These are phyloP conservation scores for Diutina neorugosa DNA, from an alignment of 1,139 yeast genomes.

Conservation along the genomic window DNA sequence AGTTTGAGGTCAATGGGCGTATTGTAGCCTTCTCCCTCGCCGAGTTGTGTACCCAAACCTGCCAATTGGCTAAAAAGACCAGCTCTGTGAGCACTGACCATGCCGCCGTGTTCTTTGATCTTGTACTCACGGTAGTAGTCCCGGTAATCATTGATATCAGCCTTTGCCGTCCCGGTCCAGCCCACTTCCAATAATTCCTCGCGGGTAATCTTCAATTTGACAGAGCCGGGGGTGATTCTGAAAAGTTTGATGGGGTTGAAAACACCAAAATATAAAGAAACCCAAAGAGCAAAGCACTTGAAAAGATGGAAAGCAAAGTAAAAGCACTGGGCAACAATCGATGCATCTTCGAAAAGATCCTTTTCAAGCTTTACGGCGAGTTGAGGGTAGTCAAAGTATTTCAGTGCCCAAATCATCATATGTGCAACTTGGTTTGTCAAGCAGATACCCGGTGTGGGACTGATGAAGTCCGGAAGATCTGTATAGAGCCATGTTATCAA, in stretches of 20 bases:
- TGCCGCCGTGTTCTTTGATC: slow-evolving; percentile 63
- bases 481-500: slow-evolving; percentile 74
- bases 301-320: slow-evolving; percentile 63
- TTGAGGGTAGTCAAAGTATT: slow-evolving; percentile 19
- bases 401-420: slow-evolving; percentile 21
- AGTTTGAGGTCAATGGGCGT: slow-evolving; percentile 35
- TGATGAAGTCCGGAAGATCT: slow-evolving; percentile 77
- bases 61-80: slow-evolving; percentile 55
- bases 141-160: slow-evolving; percentile 58
- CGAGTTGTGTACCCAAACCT: slow-evolving; percentile 50
- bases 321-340: slow-evolving; percentile 43
- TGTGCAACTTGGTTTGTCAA: slow-evolving; percentile 53
- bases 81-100: slow-evolving; percentile 63
- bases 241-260: slow-evolving; percentile 51
- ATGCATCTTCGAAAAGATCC: slow-evolving; percentile 31
- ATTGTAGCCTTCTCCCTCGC: slow-evolving; percentile 73
- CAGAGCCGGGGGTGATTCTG: slow-evolving; percentile 15
- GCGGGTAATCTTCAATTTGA: slow-evolving; percentile 26
- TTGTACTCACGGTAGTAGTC: slow-evolving; percentile 55
- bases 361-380: slow-evolving; percentile 34
- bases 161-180: slow-evolving; percentile 86
- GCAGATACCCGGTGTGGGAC: slow-evolving; percentile 89
- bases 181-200: slow-evolving; percentile 61
- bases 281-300: slow-evolving; percentile 46
- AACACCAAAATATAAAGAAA: slow-evolving; percentile 53